Evolutionary conservation across 805 yeast genomes (phyloP).

Genomic region (Metschnikowia vanudenii): DNA sequence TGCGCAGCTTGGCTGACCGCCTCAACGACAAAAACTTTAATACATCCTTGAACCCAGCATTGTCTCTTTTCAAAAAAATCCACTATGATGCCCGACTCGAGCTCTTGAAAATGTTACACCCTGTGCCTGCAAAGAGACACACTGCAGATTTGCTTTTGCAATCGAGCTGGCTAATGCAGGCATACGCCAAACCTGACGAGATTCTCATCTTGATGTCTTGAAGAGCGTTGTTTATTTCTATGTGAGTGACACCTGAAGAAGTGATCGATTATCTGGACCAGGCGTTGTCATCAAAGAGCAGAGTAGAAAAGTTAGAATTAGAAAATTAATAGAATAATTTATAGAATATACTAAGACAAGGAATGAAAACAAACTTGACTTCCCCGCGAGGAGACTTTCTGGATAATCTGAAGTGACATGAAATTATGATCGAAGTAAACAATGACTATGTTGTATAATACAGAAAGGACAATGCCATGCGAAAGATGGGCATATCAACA

Average conservation of each 20-base stretch:
- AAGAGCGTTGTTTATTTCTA: background rate
- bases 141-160: constrained; percentile 24
- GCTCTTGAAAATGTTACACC: constrained; percentile 36
- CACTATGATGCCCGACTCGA: constrained; percentile 38
- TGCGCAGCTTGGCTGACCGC: constrained; percentile 25
- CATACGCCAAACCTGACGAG: constrained; percentile 40
- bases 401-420: background rate
- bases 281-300: no score
- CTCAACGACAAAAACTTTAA: constrained; percentile 24
- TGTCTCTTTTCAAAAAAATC: constrained; percentile 33
- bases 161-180: constrained; percentile 39
- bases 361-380: no score
- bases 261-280: no score
- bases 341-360: no score
- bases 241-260: no score
- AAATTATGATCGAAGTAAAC: constrained; percentile 12
- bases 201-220: constrained; percentile 21
- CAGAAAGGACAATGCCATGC: constrained; percentile 3
- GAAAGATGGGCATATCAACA: background rate
- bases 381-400: background rate
- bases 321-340: no score
- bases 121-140: constrained; percentile 26
- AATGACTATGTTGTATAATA: constrained; percentile 11
- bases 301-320: no score
- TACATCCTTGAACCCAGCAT: constrained; percentile 29